Percentiles rank a stretch among this genome's conserved stretches.
Evolutionary conservation across 768 basidiomycete genomes (phyloP).

Genomic region (Rhodotorula diobovata): DNA sequence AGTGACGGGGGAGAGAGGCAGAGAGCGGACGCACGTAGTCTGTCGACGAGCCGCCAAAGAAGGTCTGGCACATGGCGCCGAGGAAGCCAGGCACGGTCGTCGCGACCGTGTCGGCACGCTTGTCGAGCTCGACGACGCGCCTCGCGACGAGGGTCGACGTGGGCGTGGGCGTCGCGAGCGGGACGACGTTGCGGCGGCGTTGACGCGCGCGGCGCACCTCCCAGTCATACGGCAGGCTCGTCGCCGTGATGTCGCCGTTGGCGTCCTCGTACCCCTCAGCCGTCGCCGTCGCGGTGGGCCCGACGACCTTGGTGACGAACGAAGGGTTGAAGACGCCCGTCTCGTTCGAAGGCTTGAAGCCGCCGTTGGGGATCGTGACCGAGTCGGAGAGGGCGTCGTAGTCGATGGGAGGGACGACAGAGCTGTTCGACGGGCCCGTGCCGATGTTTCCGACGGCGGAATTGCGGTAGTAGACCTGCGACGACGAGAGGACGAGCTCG

Average conservation of each 20-base stretch:
- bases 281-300: not conserved
- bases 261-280: not conserved
- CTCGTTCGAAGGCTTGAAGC: slow-evolving; percentile 15
- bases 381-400: slow-evolving; percentile 31
- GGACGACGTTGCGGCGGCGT: not conserved
- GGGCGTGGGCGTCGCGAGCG: not conserved
- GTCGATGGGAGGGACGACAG: slow-evolving; percentile 23
- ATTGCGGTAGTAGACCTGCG: slow-evolving; percentile 42
- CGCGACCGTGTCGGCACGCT: slow-evolving; percentile 1
- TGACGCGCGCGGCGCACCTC: not conserved
- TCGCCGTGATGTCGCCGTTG: not conserved
- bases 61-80: slow-evolving; percentile 37
- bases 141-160: not conserved
- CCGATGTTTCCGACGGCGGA: not conserved
- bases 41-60: slow-evolving; percentile 37
- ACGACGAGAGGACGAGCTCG: slow-evolving; percentile 37
- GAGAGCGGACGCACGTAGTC: slow-evolving; percentile 3
- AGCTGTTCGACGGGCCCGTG: not conserved
- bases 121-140: not conserved
- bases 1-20: not conserved
- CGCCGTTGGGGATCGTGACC: slow-evolving; percentile 38
- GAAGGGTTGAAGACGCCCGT: not conserved
- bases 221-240: not conserved
- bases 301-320: slow-evolving; percentile 21
- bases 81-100: slow-evolving; percentile 13